phyloP scores from a whole-genome alignment of 192 early-diverging fungal genomes.

The Polychytrium aggregatum region DNA sequence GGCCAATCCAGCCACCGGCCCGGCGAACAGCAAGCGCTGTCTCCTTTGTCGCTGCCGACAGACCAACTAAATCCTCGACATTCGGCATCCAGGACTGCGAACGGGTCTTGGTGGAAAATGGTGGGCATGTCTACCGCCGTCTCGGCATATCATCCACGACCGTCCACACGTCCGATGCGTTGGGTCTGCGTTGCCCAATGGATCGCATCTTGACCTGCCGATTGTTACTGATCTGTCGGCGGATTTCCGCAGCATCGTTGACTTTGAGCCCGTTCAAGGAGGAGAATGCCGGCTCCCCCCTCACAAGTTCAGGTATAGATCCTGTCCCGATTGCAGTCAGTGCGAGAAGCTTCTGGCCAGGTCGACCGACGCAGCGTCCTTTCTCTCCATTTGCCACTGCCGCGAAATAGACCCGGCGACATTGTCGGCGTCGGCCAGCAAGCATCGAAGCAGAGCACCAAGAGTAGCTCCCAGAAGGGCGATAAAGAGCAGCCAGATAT shows the following conservation, averaged over 20 bases:
- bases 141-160: too few species aligned
- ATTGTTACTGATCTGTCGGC: background rate
- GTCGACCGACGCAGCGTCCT: background rate
- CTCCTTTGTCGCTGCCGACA: background rate
- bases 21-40: background rate
- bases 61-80: background rate
- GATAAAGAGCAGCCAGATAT: background rate
- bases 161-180: too few species aligned
- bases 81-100: conserved; percentile 1
- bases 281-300: background rate
- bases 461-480: background rate
- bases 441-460: background rate
- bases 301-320: conserved; percentile 8
- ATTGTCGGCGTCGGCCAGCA: background rate
- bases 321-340: conserved; percentile 6
- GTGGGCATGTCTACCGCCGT: background rate
- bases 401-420: background rate
- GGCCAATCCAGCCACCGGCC: background rate
- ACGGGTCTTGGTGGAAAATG: conserved; percentile 13
- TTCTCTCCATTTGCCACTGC: too few species aligned
- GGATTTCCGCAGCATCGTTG: background rate
- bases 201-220: too few species aligned
- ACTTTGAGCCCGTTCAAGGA: conserved; percentile 3
- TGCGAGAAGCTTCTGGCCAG: background rate
- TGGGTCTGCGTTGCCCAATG: too few species aligned